Evolutionary conservation across 345 rosid genomes (phyloP).

Genomic region (Rhodamnia rubescens): DNA sequence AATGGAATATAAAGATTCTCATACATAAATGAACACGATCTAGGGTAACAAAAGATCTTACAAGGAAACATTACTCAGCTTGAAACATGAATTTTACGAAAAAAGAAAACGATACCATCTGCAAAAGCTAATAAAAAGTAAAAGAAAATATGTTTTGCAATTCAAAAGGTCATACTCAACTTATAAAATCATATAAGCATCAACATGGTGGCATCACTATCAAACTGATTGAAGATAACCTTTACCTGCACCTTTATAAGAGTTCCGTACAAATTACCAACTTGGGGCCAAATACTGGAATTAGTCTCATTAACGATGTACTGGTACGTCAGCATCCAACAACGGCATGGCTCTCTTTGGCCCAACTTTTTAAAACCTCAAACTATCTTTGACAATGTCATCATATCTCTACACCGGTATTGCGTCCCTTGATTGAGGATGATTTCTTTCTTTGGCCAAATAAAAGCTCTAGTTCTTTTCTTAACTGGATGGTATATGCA

Average conservation of each 20-base stretch:
- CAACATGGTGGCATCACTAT: constrained; percentile 14
- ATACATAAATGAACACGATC: background rate
- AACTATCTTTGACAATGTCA: constrained; percentile 41
- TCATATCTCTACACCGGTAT: constrained; percentile 50
- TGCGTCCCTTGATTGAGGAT: constrained; percentile 58
- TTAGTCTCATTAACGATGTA: constrained; percentile 37
- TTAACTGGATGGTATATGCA: constrained; percentile 61
- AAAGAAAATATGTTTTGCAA: background rate
- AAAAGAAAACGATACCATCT: background rate
- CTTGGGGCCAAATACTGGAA: constrained; percentile 36
- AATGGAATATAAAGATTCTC: background rate
- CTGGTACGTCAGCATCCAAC: constrained; percentile 46
- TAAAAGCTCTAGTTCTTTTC: constrained; percentile 56
- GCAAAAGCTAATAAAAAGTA: background rate
- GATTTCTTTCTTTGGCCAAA: constrained; percentile 68
- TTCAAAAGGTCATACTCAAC: background rate
- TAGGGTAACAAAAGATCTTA: background rate
- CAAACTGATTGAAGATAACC: constrained; percentile 18
- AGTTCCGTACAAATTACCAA: constrained; percentile 41
- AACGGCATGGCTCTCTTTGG: constrained; percentile 57
- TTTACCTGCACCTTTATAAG: constrained; percentile 52
- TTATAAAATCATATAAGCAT: background rate
- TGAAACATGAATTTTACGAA: background rate
- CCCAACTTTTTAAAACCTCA: constrained; percentile 52
- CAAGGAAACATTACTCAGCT: background rate